Base-by-base conservation (phyloP, 2,329 filamentous ascomycete genomes). In the Neonectria ditissima region DNA sequence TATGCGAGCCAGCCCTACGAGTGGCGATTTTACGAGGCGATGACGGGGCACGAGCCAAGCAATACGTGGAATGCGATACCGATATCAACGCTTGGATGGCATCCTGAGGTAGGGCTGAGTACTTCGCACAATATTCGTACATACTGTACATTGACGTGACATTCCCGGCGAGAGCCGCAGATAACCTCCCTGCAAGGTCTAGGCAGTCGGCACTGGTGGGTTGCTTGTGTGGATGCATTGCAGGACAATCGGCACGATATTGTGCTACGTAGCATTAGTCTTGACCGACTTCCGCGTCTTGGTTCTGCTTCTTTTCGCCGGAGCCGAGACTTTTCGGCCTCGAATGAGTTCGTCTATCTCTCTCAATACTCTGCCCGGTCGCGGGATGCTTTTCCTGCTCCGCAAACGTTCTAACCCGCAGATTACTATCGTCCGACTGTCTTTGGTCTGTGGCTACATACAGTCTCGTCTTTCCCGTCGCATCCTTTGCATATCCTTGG, bases 1-100 rank as follows among this genome's bases (percentile, higher is more conserved):
- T 18, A n/a, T 13, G 30, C 20, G n/a, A 55, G 30, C 59, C 59
- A 62, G 59, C 59, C 59, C 59, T 62, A 62, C 28, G 28, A 55
- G 51, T 62, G 59, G 53, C 32, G 28, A 51, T 20, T 22, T 43
- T 51, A 30, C 48, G 28, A 53, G 30, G 48, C 16, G 30, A 28
- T 14, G 32, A 53, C 56, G 28, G 30, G 14, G 28, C 47, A 50
- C 30, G 26, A 50, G 28, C 47, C 28, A 50, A 22, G 47, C 10
- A 30, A 32, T 20, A 14, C 28, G 22, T 47, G 44, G 24, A 26
- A 30, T 28, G 22, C 7, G 45, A 32, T 32, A 48, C 11, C 24
- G 44, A 48, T n/a, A 26, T 10, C n/a, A 11, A 59, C 50, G 48
- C 26, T 47, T 53, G 48, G 48, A 37, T 20, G 47, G 26, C 26